Base-by-base conservation (phyloP, 2,329 filamentous ascomycete genomes). In the Paraphoma chrysanthemicola region DNA sequence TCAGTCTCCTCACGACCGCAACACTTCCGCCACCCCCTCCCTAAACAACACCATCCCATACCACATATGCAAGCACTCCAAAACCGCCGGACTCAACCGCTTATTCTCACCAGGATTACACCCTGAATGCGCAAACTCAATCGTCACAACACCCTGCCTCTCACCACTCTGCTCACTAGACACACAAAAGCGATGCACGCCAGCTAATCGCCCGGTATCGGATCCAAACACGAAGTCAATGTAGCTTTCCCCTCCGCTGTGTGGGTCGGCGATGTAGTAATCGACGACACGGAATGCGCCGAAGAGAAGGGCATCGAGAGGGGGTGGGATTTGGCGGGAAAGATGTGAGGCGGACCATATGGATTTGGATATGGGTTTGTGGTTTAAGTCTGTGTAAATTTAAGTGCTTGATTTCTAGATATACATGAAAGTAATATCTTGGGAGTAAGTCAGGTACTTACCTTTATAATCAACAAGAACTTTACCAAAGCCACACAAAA, bases 31-130 rank as follows among this genome's bases (percentile, higher is more conserved):
- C 6, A 51, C 28, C 8, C 50, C 43, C 31, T 52, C 50, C 29
- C 50, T 46, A 18, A 52, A 52, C 43, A 52, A 29, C 43, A 46
- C n/a, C 43, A 52, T 47, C 33, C 41, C 46, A 39, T 59, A 59
- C 50, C 46, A 54, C 5, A 51, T 14, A 33, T 59, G 53, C 4
- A 59, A 9, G 1, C 46, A 48, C 50, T 51, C 41, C 10, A 56
- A 29, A 7, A 51, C 2, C 1, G 23, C 50, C 4, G 49, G 49
- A 4, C 18, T 39, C 12, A 59, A 17, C 29, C 29, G 53, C 46
- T 53, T 56, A 12, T 59, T 38, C 29, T 56, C 50, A 18, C 17
- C 53, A 9, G 57, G 57, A 39, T 59, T 56, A 16, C 53, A 59
- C 1, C 53, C 36, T 10, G 47, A 30, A 30, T 53, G 49, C 1